phyloP scores from a whole-genome alignment of 179 eudicot genomes.

The Camellia oleifera region DNA sequence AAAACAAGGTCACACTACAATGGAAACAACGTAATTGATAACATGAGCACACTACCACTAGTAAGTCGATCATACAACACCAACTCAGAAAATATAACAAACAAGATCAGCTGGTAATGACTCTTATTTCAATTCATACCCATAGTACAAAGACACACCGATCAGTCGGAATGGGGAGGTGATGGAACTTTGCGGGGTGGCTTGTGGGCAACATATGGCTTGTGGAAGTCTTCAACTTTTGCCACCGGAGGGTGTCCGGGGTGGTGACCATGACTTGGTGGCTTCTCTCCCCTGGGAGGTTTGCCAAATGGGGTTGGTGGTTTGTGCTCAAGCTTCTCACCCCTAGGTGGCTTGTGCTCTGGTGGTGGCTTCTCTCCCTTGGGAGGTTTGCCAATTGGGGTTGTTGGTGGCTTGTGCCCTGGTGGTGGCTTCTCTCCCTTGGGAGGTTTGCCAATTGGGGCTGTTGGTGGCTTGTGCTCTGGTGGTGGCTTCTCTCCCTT shows the following conservation, averaged over 20 bases:
- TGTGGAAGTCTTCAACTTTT: background rate
- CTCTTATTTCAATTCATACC: background rate
- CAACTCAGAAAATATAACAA: background rate
- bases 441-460: too few relatives aligned
- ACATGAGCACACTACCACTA: background rate
- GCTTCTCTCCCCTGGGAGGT: background rate
- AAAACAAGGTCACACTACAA: too few relatives aligned
- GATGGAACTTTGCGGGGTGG: slow-evolving; percentile 10
- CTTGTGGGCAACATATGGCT: slow-evolving; percentile 4
- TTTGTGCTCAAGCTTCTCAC: too few relatives aligned
- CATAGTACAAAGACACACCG: background rate
- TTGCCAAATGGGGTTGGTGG: too few relatives aligned
- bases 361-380: too few relatives aligned
- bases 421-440: too few relatives aligned
- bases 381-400: too few relatives aligned
- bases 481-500: too few relatives aligned
- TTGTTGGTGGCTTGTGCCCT: too few relatives aligned
- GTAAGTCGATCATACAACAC: background rate
- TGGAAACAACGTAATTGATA: background rate
- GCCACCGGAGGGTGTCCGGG: slow-evolving; percentile 7
- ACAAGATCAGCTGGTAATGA: background rate
- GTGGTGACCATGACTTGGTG: slow-evolving; percentile 12
- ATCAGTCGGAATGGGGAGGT: slow-evolving; percentile 8
- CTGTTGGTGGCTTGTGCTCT: too few relatives aligned
- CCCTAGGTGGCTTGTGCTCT: too few relatives aligned